Percentiles rank a stretch among this genome's conserved stretches.
Conservation (phyloP, 2,329 filamentous ascomycete genomes). For the Fusarium sp. region DNA sequence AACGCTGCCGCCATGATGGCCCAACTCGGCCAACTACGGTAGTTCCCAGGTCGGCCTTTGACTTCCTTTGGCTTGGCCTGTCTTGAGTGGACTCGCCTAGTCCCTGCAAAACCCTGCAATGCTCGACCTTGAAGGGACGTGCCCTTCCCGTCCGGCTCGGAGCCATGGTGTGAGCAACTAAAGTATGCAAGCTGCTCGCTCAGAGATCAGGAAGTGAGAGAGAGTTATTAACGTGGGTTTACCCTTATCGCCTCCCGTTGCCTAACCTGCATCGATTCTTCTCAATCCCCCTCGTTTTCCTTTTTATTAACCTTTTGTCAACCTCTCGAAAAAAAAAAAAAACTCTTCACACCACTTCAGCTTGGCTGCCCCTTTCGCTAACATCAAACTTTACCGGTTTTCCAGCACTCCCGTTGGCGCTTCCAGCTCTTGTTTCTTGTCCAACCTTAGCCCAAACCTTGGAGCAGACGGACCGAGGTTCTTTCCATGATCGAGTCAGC, state of each 20-base stretch:
- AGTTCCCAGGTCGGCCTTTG: conserved; percentile 33
- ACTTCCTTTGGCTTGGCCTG: conserved; percentile 19
- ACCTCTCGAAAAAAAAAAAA: not conserved
- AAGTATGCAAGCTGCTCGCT: conserved; percentile 22
- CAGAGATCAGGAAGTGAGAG: conserved; percentile 27
- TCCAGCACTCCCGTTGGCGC: conserved; percentile 9
- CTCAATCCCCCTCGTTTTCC: conserved; percentile 8
- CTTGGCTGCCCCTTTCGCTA: not conserved
- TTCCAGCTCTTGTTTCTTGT: conserved; percentile 24
- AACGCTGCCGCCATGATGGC: conserved; percentile 33
- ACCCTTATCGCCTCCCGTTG: conserved; percentile 35
- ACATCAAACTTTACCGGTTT: conserved; percentile 35
- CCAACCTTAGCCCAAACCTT: conserved; percentile 35
- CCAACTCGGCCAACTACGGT: conserved; percentile 26
- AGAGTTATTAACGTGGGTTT: conserved; percentile 37
- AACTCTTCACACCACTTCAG: conserved; percentile 17
- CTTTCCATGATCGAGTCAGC: conserved; percentile 35
- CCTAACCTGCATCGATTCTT: conserved; percentile 21
- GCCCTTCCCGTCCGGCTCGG: conserved; percentile 37
- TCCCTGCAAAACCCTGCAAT: conserved; percentile 35
- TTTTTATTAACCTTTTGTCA: not conserved
- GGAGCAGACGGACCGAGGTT: conserved; percentile 22
- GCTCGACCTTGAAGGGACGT: conserved; percentile 30
- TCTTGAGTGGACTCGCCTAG: not conserved
- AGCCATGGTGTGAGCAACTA: conserved; percentile 26